Base-by-base conservation (phyloP, 495 filamentous ascomycete species). In the Neurospora sp. region DNA sequence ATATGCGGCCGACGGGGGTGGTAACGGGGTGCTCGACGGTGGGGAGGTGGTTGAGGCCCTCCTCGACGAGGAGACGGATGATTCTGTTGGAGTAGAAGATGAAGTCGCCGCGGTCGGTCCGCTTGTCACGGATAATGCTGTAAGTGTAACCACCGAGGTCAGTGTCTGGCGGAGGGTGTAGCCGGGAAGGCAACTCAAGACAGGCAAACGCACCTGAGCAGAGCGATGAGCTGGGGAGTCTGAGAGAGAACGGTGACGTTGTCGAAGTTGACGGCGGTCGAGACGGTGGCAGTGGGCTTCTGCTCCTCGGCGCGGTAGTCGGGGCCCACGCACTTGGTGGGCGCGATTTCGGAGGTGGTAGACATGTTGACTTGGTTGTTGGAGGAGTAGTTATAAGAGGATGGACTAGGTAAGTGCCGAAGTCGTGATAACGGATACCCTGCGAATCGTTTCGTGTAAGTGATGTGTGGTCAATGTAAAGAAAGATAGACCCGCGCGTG, bases 61-160 rank as follows among this genome's bases (percentile, higher is more conserved):
- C 96, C 82, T 99, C 96, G 35, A 99, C 96, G 12, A 99, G 88
- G n/a, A 99, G 87, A 31, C 96, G 93, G 79, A 98, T 98, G 79
- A 99, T 98, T 75, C 96, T 90, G 84, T 99, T 99, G 69, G 95
- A 97, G 83, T 98, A 97, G 86, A 99, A 99, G 78, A 99, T 97
- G 82, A 98, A 99, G 82, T 98, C 96, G 42, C 93, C 96, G 70
- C 96, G 92, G 39, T 88, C 86, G 10, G 96, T 99, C 76, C 91
- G 87, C 82, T 90, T 92, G 81, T 98, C 93, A 76, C 96, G 90
- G 81, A 99, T 98, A 89, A 97, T 98, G 74, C 95, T 99, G 39
- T 39, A 73, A 72, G 35, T 42, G 59, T 76, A 23, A 77, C 46
- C 48, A 72, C 20, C 44, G 7, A 66, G 18, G 71, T 75, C 71